Conservation (phyloP, 2,329 filamentous ascomycete species). For the Curvularia spicifera region DNA sequence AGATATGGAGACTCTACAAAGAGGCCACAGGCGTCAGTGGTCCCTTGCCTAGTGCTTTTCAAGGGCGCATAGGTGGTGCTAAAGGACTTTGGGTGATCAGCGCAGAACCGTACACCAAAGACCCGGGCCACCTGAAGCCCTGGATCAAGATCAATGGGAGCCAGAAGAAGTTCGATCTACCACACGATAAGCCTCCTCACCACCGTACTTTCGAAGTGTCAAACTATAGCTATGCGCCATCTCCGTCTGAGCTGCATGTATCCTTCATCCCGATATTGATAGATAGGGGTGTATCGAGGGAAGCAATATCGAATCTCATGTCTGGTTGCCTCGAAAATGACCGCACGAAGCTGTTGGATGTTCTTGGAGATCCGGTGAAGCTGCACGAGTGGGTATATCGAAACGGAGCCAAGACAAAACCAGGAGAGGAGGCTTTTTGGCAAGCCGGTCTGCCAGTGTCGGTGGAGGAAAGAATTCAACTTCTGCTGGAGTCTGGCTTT, state of each 20-base stretch:
- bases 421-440: conserved; percentile 22
- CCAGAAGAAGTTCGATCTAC: conserved; percentile 69
- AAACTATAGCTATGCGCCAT: conserved; percentile 55
- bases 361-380: conserved; percentile 63
- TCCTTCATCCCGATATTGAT: conserved; percentile 73
- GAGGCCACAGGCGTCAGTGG: conserved; percentile 64
- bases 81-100: conserved; percentile 79
- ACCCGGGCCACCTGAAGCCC: conserved; percentile 50
- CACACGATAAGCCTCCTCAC: conserved; percentile 55
- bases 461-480: conserved; percentile 35
- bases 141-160: conserved; percentile 72
- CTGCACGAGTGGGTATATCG: conserved; percentile 53
- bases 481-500: conserved; percentile 60
- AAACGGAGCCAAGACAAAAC: conserved; percentile 42
- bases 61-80: conserved; percentile 73
- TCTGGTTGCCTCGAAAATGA: conserved; percentile 58
- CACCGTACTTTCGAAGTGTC: conserved; percentile 72
- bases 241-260: conserved; percentile 65
- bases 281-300: conserved; percentile 60
- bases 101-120: conserved; percentile 52
- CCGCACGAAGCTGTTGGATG: conserved; percentile 59
- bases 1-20: conserved; percentile 60
- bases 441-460: conserved; percentile 35
- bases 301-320: conserved; percentile 59
- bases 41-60: conserved; percentile 70